Conservation (phyloP, 805 yeast genomes). For the Candida boidinii region DNA sequence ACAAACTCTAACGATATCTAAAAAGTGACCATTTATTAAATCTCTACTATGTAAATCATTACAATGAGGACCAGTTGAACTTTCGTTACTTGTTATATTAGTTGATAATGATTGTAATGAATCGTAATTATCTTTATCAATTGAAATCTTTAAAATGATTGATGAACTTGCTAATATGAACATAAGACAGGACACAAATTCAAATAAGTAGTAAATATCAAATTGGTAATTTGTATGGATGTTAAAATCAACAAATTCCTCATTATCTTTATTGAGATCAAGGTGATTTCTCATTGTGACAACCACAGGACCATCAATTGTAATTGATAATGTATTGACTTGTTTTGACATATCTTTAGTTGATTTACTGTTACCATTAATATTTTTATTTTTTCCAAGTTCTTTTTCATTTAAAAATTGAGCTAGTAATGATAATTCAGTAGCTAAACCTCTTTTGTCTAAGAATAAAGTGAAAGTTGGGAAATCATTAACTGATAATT, state of each 20-base stretch:
- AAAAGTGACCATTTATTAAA: constrained; percentile 40
- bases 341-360: too few species aligned
- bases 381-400: too few species aligned
- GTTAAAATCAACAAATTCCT: too few species aligned
- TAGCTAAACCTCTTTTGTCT: constrained; percentile 21
- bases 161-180: constrained; percentile 44
- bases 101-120: constrained; percentile 3
- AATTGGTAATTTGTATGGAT: constrained; percentile 29
- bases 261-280: too few species aligned
- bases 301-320: constrained; percentile 20
- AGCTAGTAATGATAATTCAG: constrained; percentile 14
- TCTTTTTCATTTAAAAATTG: too few species aligned
- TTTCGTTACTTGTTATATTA: constrained; percentile 4
- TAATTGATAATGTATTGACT: constrained; percentile 8
- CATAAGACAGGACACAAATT: constrained; percentile 41
- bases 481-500: constrained; percentile 5
- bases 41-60: constrained; percentile 26
- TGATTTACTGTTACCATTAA: too few species aligned
- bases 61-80: constrained; percentile 6
- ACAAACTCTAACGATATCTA: constrained; percentile 56
- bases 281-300: constrained; percentile 7
- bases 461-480: constrained; percentile 16
- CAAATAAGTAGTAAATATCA: constrained; percentile 45
- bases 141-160: constrained; percentile 32
- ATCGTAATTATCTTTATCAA: constrained; percentile 17